A percentile compares a stretch with the other conserved stretches of the same genome.
phyloP scores from a whole-genome alignment of 2,329 filamentous ascomycete genomes.

The Myriosclerotinia curreyana region DNA sequence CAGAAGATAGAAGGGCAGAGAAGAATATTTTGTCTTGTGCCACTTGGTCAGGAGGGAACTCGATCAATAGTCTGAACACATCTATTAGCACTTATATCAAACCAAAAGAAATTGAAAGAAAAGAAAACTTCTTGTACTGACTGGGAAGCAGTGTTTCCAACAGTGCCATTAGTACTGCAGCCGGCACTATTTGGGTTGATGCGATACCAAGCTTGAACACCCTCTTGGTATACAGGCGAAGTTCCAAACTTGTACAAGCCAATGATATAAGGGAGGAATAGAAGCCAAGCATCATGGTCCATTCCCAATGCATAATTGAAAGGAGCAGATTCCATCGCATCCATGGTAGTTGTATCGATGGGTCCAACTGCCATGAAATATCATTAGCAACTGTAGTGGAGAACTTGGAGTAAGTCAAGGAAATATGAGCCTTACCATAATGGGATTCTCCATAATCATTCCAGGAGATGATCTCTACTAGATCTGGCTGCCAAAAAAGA shows the following conservation, averaged over 20 bases:
- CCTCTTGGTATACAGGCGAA: background rate
- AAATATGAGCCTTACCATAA: constrained; percentile 48
- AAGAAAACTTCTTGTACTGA: background rate
- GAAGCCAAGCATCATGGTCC: constrained; percentile 49
- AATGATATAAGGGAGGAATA: constrained; percentile 8
- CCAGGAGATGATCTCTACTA: constrained; percentile 46
- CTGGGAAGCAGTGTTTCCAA: constrained; percentile 8
- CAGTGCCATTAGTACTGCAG: background rate
- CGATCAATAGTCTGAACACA: background rate
- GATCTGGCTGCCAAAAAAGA: constrained; percentile 42
- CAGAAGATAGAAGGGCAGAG: background rate
- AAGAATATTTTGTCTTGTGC: constrained; percentile 10
- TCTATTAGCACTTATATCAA: background rate
- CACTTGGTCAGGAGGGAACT: constrained; percentile 1
- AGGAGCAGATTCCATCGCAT: background rate
- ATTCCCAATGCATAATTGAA: constrained; percentile 17
- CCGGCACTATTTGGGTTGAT: constrained; percentile 3
- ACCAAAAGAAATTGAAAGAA: background rate
- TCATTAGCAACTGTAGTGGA: background rate
- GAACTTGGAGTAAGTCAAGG: too few relatives aligned
- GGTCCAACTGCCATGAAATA: background rate
- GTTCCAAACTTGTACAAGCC: constrained; percentile 9
- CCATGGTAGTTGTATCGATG: constrained; percentile 2
- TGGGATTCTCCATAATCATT: constrained; percentile 54
- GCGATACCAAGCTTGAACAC: constrained; percentile 9